Conservation (phyloP, 1,139 yeast genomes). For the Yamadazyma pseudoaaseri region DNA sequence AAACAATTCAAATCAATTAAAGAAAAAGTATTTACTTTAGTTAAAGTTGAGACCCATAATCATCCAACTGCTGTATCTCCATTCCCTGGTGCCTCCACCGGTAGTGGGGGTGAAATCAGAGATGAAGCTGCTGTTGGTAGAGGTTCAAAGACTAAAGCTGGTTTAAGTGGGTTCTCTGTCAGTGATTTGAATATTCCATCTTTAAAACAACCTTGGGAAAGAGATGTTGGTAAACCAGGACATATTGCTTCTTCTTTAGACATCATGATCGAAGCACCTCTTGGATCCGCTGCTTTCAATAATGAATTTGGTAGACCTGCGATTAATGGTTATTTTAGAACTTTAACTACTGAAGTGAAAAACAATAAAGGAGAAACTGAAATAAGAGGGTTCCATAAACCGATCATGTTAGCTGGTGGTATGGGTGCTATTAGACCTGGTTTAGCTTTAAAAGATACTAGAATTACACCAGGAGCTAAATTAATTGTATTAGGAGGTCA, state of each 20-base stretch:
- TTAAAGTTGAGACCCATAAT: conserved; percentile 97
- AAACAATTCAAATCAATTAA: conserved; percentile 71
- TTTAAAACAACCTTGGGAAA: conserved; percentile 93
- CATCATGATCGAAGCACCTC: conserved; percentile 96
- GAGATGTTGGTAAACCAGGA: conserved; percentile 78
- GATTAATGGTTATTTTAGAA: conserved; percentile 94
- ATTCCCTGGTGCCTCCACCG: conserved; percentile 99
- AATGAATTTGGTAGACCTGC: conserved; percentile 99
- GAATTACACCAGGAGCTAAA: conserved; percentile 89
- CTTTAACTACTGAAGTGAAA: conserved; percentile 77
- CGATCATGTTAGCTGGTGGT: conserved; percentile 99
- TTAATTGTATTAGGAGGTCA: conserved; percentile 97
- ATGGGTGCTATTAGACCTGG: conserved; percentile 95
- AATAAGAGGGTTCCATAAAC: conserved; percentile 96
- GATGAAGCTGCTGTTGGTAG: conserved; percentile 99
- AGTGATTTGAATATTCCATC: conserved; percentile 88
- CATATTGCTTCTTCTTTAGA: conserved; percentile 94
- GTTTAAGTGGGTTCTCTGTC: conserved; percentile 89
- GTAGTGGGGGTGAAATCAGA: conserved; percentile 99
- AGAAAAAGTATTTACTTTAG: conserved; percentile 84
- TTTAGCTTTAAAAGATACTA: conserved; percentile 82
- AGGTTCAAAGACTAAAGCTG: conserved; percentile 97
- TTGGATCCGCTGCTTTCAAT: conserved; percentile 98
- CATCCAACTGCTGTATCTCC: conserved; percentile 99
- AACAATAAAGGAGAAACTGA: conserved; percentile 65